Evolutionary conservation across 2,329 filamentous ascomycete species (phyloP).

Genomic region (Cadophora sp.): DNA sequence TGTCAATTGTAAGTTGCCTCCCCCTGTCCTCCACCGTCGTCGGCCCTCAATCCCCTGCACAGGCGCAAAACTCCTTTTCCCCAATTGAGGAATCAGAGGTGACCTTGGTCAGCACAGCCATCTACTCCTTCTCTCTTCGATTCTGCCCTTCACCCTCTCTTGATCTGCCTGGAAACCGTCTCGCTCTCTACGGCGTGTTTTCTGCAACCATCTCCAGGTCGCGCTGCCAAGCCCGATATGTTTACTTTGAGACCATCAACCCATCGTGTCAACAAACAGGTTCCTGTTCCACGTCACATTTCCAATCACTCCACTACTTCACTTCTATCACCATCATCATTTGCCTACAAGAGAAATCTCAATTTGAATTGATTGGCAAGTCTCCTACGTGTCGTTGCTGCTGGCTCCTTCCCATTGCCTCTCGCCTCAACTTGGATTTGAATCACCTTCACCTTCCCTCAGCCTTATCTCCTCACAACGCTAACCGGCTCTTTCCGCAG

Average conservation of each 20-base stretch:
- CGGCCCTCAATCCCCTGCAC: neutral
- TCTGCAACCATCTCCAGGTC: neutral
- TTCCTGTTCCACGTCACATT: neutral
- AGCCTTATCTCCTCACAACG: neutral
- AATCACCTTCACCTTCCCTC: neutral
- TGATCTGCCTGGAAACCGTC: neutral
- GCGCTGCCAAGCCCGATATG: neutral
- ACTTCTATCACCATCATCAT: neutral
- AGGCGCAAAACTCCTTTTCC: neutral
- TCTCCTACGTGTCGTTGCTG: neutral
- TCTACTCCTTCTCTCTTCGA: neutral
- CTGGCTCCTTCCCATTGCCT: neutral
- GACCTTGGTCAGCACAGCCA: neutral
- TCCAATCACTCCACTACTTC: neutral
- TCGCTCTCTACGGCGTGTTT: neutral
- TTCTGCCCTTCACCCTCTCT: neutral
- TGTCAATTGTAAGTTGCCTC: slow-evolving; percentile 23
- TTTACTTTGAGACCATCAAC: neutral
- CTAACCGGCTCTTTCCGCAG: neutral
- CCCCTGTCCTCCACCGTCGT: neutral
- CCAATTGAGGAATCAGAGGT: neutral
- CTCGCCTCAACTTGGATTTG: no score
- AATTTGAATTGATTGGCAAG: neutral
- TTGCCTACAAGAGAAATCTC: neutral
- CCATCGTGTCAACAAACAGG: slow-evolving; percentile 1